These are phyloP conservation scores for Boehmeria nivea DNA, from an alignment of 306 rosid genomes.

Conservation along the genomic window DNA sequence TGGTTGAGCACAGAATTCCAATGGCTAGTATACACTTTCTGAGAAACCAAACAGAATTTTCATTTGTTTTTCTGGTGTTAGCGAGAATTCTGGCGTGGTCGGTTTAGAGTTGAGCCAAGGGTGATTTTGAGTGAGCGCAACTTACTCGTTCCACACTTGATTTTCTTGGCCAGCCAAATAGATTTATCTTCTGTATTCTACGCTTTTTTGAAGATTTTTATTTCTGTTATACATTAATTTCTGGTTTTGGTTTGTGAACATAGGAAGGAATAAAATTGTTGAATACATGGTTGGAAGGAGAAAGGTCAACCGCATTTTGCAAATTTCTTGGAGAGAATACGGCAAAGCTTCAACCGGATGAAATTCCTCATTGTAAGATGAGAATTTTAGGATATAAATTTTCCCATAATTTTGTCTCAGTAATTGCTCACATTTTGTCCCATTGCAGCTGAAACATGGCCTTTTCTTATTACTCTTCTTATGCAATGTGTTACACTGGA, in stretches of 20 bases:
- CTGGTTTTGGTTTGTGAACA: neutral
- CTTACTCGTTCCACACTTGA: no score
- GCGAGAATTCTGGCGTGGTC: no score
- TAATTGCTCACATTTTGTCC: neutral
- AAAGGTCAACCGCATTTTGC: slow-evolving; percentile 55
- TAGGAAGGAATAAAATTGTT: slow-evolving; percentile 85
- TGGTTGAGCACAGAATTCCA: no score
- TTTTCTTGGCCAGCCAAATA: slow-evolving; percentile 3
- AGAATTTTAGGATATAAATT: neutral
- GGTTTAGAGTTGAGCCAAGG: no score
- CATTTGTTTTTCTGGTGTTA: no score
- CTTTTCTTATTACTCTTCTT: slow-evolving; percentile 61
- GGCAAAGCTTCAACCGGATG: slow-evolving; percentile 64
- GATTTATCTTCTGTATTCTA: no score
- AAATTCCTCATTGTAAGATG: slow-evolving; percentile 61
- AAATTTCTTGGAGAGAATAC: slow-evolving; percentile 61
- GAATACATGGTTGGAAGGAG: slow-evolving; percentile 93
- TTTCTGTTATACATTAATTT: neutral
- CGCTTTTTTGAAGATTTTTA: neutral
- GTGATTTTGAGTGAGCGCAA: no score
- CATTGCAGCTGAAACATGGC: slow-evolving; percentile 93
- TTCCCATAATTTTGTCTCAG: neutral
- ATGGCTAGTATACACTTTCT: no score
- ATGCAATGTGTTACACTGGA: slow-evolving; percentile 65
- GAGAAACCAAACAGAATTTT: no score